phyloP scores from a whole-genome alignment of 2,329 filamentous ascomycete species.

The Pezicula radicicola region DNA sequence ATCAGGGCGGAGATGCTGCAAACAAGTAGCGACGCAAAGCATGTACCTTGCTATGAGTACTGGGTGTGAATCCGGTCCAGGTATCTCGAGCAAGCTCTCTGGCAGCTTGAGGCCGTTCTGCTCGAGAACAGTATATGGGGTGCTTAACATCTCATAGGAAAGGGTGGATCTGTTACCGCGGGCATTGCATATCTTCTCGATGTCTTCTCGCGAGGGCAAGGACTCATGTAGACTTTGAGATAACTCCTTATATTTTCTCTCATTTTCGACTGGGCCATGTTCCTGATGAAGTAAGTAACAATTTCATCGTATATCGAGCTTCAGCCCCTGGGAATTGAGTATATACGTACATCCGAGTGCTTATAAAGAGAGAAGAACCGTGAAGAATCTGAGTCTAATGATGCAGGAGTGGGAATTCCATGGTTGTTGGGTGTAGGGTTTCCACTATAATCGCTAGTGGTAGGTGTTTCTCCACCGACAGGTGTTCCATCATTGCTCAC shows the following conservation, averaged over 20 bases:
- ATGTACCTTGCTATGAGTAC: conserved; percentile 39
- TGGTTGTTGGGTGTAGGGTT: conserved; percentile 38
- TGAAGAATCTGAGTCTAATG: conserved; percentile 35
- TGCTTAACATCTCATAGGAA: conserved; percentile 22
- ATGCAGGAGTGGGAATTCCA: conserved; percentile 43
- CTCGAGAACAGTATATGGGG: conserved; percentile 15
- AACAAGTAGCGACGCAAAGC: conserved; percentile 33
- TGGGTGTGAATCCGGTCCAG: conserved; percentile 30
- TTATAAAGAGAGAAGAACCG: conserved; percentile 6
- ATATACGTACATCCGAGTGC: not conserved
- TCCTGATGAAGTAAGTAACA: not conserved
- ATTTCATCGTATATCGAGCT: not conserved
- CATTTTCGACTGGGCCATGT: not conserved
- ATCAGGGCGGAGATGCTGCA: conserved; percentile 30
- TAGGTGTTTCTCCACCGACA: conserved; percentile 13
- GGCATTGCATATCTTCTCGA: conserved; percentile 8
- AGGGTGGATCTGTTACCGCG: conserved; percentile 13
- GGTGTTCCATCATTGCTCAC: conserved; percentile 12
- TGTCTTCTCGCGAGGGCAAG: conserved; percentile 18
- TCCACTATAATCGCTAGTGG: conserved; percentile 48
- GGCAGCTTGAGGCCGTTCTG: conserved; percentile 8
- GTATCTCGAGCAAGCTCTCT: conserved; percentile 21
- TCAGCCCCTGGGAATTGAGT: not conserved
- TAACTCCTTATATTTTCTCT: conserved; percentile 8
- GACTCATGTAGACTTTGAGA: conserved; percentile 11